phyloP scores from a whole-genome alignment of 2,329 filamentous ascomycete species.

The Ceratocystis cubensis region DNA sequence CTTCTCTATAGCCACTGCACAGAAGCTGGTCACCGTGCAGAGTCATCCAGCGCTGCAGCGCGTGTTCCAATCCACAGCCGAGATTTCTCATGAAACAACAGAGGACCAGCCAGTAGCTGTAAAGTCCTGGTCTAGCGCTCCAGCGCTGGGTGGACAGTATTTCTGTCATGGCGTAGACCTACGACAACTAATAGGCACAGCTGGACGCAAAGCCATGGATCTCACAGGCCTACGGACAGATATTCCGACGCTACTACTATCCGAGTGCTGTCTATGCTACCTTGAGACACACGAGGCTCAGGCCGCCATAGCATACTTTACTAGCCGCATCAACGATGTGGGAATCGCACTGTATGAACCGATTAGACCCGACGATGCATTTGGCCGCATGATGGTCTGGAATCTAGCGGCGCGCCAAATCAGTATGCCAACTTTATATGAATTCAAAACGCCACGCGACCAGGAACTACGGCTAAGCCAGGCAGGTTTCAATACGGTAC shows the following conservation, averaged over 20 bases:
- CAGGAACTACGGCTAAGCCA: conserved; percentile 55
- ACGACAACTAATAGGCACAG: conserved; percentile 37
- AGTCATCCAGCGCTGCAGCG: conserved; percentile 33
- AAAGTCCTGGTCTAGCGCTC: conserved; percentile 20
- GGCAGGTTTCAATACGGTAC: conserved; percentile 47
- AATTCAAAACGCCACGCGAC: conserved; percentile 53
- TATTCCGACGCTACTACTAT: conserved; percentile 72
- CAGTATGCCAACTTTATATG: conserved; percentile 66
- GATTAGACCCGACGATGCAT: conserved; percentile 68
- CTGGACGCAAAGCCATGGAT: not conserved
- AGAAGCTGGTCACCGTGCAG: conserved; percentile 48
- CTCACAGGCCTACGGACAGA: conserved; percentile 37
- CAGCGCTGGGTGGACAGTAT: conserved; percentile 34
- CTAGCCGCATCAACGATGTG: conserved; percentile 36
- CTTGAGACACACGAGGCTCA: conserved; percentile 53
- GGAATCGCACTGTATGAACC: conserved; percentile 77
- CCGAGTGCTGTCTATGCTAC: conserved; percentile 93
- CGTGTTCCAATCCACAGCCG: conserved; percentile 30
- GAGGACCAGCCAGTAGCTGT: conserved; percentile 21
- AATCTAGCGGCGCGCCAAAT: conserved; percentile 78
- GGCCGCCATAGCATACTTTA: conserved; percentile 53
- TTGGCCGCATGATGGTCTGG: conserved; percentile 81
- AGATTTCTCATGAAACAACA: conserved; percentile 21
- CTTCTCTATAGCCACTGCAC: conserved; percentile 59
- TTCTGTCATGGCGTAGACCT: conserved; percentile 58